phyloP scores from a whole-genome alignment of 768 basidiomycete genomes.

The Megacollybia marginata region DNA sequence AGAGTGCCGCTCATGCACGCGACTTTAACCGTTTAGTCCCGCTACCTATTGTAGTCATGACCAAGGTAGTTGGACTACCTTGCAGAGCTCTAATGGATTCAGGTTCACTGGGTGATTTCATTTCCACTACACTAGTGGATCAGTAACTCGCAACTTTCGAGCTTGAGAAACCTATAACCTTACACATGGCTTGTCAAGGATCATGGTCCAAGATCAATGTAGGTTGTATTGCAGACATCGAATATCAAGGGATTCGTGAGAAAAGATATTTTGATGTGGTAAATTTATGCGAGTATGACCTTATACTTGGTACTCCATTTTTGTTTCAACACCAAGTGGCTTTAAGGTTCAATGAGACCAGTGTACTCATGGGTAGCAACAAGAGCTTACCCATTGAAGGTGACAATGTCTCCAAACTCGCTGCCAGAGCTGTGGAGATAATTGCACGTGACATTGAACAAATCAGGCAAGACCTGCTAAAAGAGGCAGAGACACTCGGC shows the following conservation, averaged over 20 bases:
- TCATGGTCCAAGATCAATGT: constrained; percentile 29
- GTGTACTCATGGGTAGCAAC: constrained; percentile 16
- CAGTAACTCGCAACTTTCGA: constrained; percentile 19
- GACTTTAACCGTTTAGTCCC: constrained; percentile 14
- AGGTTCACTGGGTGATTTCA: constrained; percentile 33
- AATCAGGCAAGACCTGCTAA: constrained; percentile 7
- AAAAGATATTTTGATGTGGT: constrained; percentile 23
- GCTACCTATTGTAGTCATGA: constrained; percentile 22
- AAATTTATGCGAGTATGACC: constrained; percentile 32
- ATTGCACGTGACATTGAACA: constrained; percentile 5
- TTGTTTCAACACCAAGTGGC: constrained; percentile 22
- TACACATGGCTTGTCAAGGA: constrained; percentile 33
- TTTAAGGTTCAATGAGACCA: constrained; percentile 18
- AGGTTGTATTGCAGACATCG: constrained; percentile 12
- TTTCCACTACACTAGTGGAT: constrained; percentile 26
- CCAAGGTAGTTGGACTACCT: constrained; percentile 23
- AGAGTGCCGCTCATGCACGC: constrained; percentile 14
- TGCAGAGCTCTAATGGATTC: constrained; percentile 28
- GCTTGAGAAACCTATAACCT: constrained; percentile 21
- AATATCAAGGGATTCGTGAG: constrained; percentile 27
- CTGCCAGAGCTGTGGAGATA: constrained; percentile 4
- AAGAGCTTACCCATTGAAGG: constrained; percentile 12
- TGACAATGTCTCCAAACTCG: constrained; percentile 1
- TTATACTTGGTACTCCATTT: constrained; percentile 33
- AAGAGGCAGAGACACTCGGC: constrained; percentile 12